These are phyloP conservation scores for Zymoseptoria crescenta DNA, from an alignment of 2,329 filamentous ascomycete species.

Conservation along the genomic window DNA sequence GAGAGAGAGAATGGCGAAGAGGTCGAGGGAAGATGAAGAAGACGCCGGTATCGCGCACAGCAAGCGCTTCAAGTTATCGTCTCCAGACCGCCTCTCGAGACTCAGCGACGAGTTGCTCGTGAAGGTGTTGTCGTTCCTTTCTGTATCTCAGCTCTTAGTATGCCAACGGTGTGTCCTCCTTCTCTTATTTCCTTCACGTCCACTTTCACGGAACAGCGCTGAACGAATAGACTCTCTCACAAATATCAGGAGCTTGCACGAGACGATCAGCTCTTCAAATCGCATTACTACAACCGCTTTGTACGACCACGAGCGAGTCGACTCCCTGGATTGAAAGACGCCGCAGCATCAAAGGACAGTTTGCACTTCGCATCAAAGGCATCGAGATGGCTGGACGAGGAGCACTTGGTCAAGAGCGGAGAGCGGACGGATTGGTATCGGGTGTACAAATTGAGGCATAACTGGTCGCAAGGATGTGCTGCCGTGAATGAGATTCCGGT, in stretches of 20 bases:
- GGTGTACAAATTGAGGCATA: constrained; percentile 80
- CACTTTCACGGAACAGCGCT: constrained; percentile 18
- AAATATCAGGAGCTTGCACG: constrained; percentile 65
- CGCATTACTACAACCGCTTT: constrained; percentile 78
- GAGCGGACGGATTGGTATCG: constrained; percentile 68
- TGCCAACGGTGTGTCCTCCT: constrained; percentile 47
- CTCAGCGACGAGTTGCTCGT: constrained; percentile 85
- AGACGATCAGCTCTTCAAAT: constrained; percentile 87
- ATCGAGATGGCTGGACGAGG: constrained; percentile 56
- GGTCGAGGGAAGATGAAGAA: constrained; percentile 27
- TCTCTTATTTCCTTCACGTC: neutral
- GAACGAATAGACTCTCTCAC: constrained; percentile 58
- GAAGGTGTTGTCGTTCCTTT: constrained; percentile 71
- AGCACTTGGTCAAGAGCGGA: constrained; percentile 46
- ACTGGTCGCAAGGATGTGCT: constrained; percentile 80
- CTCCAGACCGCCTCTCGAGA: constrained; percentile 56
- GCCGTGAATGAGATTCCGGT: constrained; percentile 70
- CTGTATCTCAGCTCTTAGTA: constrained; percentile 58
- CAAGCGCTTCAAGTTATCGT: constrained; percentile 40
- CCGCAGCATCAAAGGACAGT: constrained; percentile 30
- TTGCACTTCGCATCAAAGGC: constrained; percentile 47
- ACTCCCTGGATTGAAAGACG: constrained; percentile 56
- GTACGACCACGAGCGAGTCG: constrained; percentile 72
- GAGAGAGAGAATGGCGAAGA: constrained; percentile 32
- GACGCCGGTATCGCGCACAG: constrained; percentile 15